Evolutionary conservation across 164 flowering plant species (phyloP).

Genomic region (Berberis thunbergii): DNA sequence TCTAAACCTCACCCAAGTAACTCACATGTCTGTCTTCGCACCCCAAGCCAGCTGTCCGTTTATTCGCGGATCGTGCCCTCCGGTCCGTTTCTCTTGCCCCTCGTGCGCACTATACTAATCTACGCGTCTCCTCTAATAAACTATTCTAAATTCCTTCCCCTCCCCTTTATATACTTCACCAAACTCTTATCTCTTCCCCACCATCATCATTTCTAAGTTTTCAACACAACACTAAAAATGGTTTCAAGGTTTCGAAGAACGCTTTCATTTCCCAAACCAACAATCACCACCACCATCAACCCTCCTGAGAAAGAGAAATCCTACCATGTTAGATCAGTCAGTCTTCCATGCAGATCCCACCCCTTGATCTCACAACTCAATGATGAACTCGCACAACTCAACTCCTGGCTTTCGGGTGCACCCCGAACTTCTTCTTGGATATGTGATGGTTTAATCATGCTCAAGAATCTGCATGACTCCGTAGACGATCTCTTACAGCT

Average conservation of each 20-base stretch:
- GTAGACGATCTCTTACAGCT: conserved; percentile 45
- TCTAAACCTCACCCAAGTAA: too few relatives aligned
- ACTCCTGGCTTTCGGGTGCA: conserved; percentile 24
- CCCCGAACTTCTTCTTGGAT: conserved; percentile 33
- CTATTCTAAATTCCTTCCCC: too few relatives aligned
- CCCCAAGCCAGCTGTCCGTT: too few relatives aligned
- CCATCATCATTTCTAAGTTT: not conserved
- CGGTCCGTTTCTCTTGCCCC: too few relatives aligned
- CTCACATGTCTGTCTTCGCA: too few relatives aligned
- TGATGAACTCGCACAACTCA: conserved; percentile 37
- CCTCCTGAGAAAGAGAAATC: conserved; percentile 13
- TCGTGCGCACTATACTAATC: too few relatives aligned
- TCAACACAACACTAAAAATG: conserved; percentile 17
- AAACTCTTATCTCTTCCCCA: not conserved
- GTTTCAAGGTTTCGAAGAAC: conserved; percentile 55
- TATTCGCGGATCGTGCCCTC: too few relatives aligned
- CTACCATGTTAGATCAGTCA: conserved; percentile 59
- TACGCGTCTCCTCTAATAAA: too few relatives aligned
- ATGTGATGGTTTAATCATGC: conserved; percentile 34
- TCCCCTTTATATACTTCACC: too few relatives aligned
- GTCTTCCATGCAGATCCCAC: conserved; percentile 75
- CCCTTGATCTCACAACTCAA: conserved; percentile 59
- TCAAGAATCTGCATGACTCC: conserved; percentile 31
- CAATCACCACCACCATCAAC: conserved; percentile 16
- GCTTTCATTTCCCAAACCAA: conserved; percentile 55